Base-by-base conservation (phyloP, 129 eudicot genomes). In the Ambrosia trifida region DNA sequence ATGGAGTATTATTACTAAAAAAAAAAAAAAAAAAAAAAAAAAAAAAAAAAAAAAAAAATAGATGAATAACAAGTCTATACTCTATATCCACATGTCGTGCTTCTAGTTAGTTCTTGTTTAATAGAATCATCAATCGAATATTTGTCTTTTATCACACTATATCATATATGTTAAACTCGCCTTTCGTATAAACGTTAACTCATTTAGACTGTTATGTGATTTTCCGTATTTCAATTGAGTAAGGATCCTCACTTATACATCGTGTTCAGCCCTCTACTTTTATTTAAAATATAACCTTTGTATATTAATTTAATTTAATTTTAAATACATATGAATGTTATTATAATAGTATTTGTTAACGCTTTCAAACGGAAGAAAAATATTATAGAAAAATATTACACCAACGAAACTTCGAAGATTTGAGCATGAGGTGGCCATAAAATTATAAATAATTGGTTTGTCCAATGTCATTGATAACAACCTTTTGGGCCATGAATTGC, bases 401-500 rank as follows among this genome's bases (percentile, higher is more conserved):
- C 51, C 66, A 46, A 53, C 49, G 16, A 70, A 70, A 57, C 62
- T 53, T 54, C 3, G 36, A 32, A 70, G 20, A 59, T 62, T 62
- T 12, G 13, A 63, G 46, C 63, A 62, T 63, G 51, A 62, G 52
- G 20, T 61, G 69, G 61, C 60, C 24, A 72, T 45, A 62, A 61
- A 73, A 73, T 59, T n/a, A 72, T 45, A 62, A 46, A 73, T 64
- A 19, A 46, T 31, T 61, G 45, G 35, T 28, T 61, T 61, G 60
- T 74, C 31, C 14, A 20, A 47, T 54, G 30, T 74, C 64, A 64
- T 51, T 74, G 72, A 74, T 64, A 43, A 38, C 65, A 24, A 65
- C 72, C 64, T 74, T 74, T 74, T 74, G 57, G 64, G 65, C 57
- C 78, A 74, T 64, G 53, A 54, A 13, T 12, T 51, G 72, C 66